Evolutionary conservation across 2,329 filamentous ascomycete genomes (phyloP), one percentile per base, ranked within the genome.

Genomic region (Clonostachys solani): DNA sequence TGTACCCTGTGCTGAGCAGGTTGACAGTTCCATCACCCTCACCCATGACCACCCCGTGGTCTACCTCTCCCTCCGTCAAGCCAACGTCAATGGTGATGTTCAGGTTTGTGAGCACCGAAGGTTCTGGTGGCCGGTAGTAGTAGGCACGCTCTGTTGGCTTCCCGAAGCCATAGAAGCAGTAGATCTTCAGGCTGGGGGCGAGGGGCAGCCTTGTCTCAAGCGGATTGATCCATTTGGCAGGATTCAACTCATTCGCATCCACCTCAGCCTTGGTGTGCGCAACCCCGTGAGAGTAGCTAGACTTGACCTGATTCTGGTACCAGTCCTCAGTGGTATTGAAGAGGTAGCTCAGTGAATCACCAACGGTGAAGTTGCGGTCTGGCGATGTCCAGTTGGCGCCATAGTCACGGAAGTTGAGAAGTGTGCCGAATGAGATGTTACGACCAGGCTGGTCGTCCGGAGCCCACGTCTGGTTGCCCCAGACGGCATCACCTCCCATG

Each of bases 1-100:
- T 97, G 64, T 97, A 99, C 3, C 92, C 94, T 1, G 84, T 83
- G 56, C 88, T 95, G 12, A 99, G 70, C n/a, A 99, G 68, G 54
- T 92, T 95, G 40, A 99, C 94, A 0, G 94, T 99, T 2, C 94
- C 94, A 57, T 99, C 94, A 5, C 94, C 94, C 65, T 97, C 94
- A 36, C 92, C 92, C 77, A 96, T 86, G 34, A 95, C 77, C n/a
- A 99, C 90, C 19, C 94, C 94, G 54, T 88, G 94, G 61, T 99
- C 92, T 5, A 83, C 74, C 4, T 76, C 73, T 15, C 75, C 79
- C 45, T 75, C 73, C 3, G 74, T 86, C 33, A 86, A 62, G 1
- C 71, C 73, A 1, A 84, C 87, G 56, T 90, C 85, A 37, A 89
- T 87, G 3, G 84, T 88, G 54, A 90, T 81, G 57, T 90, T 90